Conservation (phyloP, 1,284 basidiomycete genomes). For the Xerocomus nothofagi region DNA sequence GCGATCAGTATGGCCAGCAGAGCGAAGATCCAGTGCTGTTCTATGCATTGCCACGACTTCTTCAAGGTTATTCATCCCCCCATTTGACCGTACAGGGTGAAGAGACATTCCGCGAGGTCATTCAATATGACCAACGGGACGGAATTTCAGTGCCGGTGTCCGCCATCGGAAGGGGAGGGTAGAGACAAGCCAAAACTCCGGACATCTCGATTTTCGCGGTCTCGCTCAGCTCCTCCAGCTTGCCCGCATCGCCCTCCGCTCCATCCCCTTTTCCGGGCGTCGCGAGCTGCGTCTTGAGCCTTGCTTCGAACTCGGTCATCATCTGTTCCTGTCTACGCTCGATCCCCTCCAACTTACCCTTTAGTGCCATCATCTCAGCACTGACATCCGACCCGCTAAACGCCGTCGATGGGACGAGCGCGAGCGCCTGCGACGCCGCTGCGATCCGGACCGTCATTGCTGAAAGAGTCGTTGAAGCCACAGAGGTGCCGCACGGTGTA, state of each 20-base stretch:
- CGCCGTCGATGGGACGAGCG: constrained; percentile 26
- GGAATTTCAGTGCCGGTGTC: neutral
- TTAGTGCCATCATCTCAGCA: constrained; percentile 12
- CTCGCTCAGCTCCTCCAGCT: constrained; percentile 22
- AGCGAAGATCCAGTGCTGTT: neutral
- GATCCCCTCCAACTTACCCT: constrained; percentile 15
- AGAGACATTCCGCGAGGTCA: constrained; percentile 2
- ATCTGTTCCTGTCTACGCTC: constrained; percentile 19
- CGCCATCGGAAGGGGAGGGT: no score
- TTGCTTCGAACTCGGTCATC: constrained; percentile 13
- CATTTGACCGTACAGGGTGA: neutral
- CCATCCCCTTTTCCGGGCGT: neutral
- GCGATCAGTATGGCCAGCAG: neutral
- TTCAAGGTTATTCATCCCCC: neutral
- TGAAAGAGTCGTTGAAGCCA: constrained; percentile 38
- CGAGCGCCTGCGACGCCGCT: constrained; percentile 41
- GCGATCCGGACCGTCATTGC: constrained; percentile 43
- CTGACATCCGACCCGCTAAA: constrained; percentile 11
- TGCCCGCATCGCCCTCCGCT: neutral
- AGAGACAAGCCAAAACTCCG: no score
- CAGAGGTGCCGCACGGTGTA: constrained; percentile 22
- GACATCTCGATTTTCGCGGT: constrained; percentile 24
- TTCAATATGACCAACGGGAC: constrained; percentile 2
- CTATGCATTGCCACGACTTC: neutral
- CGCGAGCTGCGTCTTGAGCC: constrained; percentile 16